These are phyloP conservation scores for Aspergillus heteromorphus DNA, from an alignment of 495 filamentous ascomycete genomes.

Conservation along the genomic window DNA sequence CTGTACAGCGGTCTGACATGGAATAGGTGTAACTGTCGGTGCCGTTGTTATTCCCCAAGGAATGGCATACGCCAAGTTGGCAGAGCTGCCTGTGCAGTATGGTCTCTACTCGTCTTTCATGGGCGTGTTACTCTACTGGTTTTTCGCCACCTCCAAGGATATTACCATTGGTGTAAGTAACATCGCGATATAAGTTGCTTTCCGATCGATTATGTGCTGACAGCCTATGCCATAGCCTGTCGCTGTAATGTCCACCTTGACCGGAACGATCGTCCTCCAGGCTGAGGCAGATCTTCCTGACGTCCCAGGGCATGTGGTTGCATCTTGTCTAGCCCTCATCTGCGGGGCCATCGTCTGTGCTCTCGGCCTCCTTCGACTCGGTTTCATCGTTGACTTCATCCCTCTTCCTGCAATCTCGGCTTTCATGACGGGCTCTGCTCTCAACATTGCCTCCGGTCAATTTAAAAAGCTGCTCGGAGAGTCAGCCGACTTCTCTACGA, in stretches of 20 bases:
- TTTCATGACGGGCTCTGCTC: constrained; percentile 96
- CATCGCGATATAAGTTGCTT: background rate
- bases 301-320: constrained; percentile 56
- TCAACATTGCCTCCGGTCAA: constrained; percentile 90
- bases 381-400: constrained; percentile 96
- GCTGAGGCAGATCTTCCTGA: constrained; percentile 54
- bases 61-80: constrained; percentile 93
- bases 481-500: constrained; percentile 60
- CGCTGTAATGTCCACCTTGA: constrained; percentile 89
- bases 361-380: constrained; percentile 72
- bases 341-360: constrained; percentile 75
- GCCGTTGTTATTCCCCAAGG: constrained; percentile 94
- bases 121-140: constrained; percentile 95
- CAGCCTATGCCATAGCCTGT: constrained; percentile 60
- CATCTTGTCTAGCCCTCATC: constrained; percentile 75
- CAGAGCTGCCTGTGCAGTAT: constrained; percentile 69
- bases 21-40: constrained; percentile 81
- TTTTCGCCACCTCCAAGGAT: constrained; percentile 98
- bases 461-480: constrained; percentile 82
- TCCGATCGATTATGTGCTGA: constrained; percentile 4
- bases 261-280: constrained; percentile 69
- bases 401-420: constrained; percentile 85
- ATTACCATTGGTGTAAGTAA: constrained; percentile 92
- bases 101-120: constrained; percentile 97
- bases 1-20: background rate